Base-by-base conservation (phyloP, 768 basidiomycete genomes). In the Lyophyllum atratum region DNA sequence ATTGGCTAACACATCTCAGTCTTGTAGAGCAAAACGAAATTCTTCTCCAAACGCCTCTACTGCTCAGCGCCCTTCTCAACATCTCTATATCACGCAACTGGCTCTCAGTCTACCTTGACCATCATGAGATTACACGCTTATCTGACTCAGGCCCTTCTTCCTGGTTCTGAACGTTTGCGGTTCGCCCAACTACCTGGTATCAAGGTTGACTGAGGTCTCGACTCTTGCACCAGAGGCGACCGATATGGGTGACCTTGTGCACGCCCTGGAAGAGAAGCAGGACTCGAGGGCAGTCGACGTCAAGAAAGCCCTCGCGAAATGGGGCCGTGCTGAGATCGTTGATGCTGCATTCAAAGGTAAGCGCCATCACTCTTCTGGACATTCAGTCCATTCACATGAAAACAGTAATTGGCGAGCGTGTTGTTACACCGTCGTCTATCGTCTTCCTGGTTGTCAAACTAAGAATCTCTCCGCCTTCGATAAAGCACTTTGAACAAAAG, bases 11-110 rank as follows among this genome's bases (percentile, higher is more conserved):
- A 21, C 9, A 22, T 34, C 40, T 29, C 24, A 3, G 47, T 40
- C 46, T n/a, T 22, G 5, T 60, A 94, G 95, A 89, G 55, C 93
- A 93, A 81, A 74, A 76, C 10, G 65, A 79, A 21, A 66, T 95
- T 14, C 79, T 98, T 1, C 80, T 93, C 1, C 86, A 86, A 64
- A 82, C 84, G 0, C 93, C 92, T 4, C 69, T 80, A 14, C 74
- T 96, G 4, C 81, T 96, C 26, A 90, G 81, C 46, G 92, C 94
- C 0, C 77, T 98, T 24, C 81, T 95, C 52, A 89, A 85, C 63
- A 91, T 97, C 59, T 81, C 90, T 0, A 81, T 91, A 19, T 82
- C 95, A 0, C 92, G 94, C 61, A 93, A 86, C 66, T 99, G 95
- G 95, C 84, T 98, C 9, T 66, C 81, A 4, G n/a, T 89, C 93